Conservation (phyloP, 2,329 filamentous ascomycete genomes). For the Sarocladiaceae sp. region DNA sequence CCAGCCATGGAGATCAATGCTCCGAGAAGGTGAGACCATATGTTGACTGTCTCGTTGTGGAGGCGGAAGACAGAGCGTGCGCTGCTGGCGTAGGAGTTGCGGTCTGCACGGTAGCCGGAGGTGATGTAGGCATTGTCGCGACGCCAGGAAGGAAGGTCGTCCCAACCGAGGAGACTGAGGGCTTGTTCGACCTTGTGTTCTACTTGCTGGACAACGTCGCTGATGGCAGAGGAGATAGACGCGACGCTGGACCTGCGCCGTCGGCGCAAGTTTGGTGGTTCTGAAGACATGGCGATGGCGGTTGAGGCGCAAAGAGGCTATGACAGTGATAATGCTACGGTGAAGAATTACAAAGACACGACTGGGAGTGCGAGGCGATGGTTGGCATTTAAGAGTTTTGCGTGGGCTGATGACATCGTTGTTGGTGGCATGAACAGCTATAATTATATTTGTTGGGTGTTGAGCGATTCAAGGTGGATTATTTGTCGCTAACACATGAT, state of each 20-base stretch:
- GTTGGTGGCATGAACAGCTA: neutral
- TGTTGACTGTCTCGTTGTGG: constrained; percentile 61
- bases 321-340: neutral
- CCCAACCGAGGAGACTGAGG: constrained; percentile 45
- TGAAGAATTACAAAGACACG: neutral
- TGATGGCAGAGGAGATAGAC: constrained; percentile 20
- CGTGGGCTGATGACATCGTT: neutral
- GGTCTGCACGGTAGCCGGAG: constrained; percentile 48
- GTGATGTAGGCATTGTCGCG: constrained; percentile 56
- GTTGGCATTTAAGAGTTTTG: neutral
- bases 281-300: neutral
- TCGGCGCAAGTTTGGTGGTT: constrained; percentile 16
- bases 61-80: constrained; percentile 46
- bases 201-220: constrained; percentile 23
- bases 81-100: constrained; percentile 38
- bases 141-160: constrained; percentile 55
- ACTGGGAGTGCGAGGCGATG: too few relatives aligned
- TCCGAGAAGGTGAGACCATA: constrained; percentile 63
- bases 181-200: constrained; percentile 36
- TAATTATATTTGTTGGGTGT: constrained; percentile 8
- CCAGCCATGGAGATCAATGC: constrained; percentile 52
- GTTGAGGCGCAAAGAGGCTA: neutral
- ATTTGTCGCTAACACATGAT: constrained; percentile 7
- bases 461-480: constrained; percentile 6
- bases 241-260: constrained; percentile 25